Base-by-base conservation (phyloP, 148 eudicot species). In the Chenopodium album region DNA sequence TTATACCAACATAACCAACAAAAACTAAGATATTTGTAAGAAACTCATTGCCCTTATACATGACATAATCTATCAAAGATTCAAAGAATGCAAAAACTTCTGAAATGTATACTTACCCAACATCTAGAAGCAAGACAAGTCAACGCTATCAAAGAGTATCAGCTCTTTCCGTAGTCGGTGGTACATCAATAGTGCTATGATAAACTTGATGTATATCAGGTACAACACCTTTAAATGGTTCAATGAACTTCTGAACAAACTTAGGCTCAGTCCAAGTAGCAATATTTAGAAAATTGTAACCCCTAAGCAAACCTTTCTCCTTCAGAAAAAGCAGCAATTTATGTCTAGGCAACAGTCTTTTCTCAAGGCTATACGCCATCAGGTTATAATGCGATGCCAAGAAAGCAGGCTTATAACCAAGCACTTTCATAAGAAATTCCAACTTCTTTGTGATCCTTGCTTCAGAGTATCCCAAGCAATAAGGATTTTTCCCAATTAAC, bases 371-470 rank as follows among this genome's bases (percentile, higher is more conserved):
- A 54, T 54, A 54, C 0, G 2, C 14, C 19, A 54, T 54, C 19
- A 54, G 19, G 0, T 2, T 10, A 12, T 12, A 1, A 54, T 54
- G 16, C 60, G 4, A 54, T 9, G 60, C 60, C 64, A 83, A n/a
- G 75, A 23, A 77, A 28, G 19, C 54, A 4, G 85, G 80, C 16
- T 69, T 80, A 73, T 46, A 86, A n/a, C 88, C 77, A 11, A 77
- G 79, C 59, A 84, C 84, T 34, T 84, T 67, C 84, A 78, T 84
- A 77, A 81, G 71, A 81, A 80, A 86, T 6, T 81, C 44, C 84
- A 84, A 78, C 60, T 62, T 32, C 13, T 62, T 23, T 32, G 60
- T 68, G 28, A 86, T 77, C 70, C 9, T 84, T 60, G n/a, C 72
- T 54, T 83, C 86, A 8, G 86, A 80, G 4, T 50, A 4, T 9